These are phyloP conservation scores for Xerocomus spinulosus DNA, from an alignment of 768 basidiomycete genomes.

Conservation along the genomic window DNA sequence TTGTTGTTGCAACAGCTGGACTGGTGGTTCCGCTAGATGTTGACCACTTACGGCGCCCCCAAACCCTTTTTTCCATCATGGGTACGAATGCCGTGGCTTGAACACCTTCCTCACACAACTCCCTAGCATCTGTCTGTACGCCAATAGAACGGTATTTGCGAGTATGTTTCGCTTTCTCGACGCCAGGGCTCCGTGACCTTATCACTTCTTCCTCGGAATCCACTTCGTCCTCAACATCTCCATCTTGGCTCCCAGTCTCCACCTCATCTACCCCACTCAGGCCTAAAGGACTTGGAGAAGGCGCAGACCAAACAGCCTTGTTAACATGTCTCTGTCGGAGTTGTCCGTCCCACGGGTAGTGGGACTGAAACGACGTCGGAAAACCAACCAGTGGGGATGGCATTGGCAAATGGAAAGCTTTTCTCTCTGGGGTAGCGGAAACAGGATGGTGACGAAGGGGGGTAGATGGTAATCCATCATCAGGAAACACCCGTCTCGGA, in stretches of 20 bases:
- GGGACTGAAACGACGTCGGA: slow-evolving; percentile 57
- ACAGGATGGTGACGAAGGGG: slow-evolving; percentile 31
- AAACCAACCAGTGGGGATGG: slow-evolving; percentile 41
- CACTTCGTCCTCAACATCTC: slow-evolving; percentile 74
- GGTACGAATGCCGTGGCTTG: slow-evolving; percentile 43
- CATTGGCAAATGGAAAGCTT: slow-evolving; percentile 20
- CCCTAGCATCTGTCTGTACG: slow-evolving; percentile 62
- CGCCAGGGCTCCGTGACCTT: slow-evolving; percentile 35
- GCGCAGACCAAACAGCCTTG: slow-evolving; percentile 49
- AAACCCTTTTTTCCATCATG: slow-evolving; percentile 14
- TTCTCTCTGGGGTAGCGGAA: slow-evolving; percentile 27
- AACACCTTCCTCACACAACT: slow-evolving; percentile 51
- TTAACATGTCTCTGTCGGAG: slow-evolving; percentile 75
- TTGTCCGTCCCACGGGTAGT: slow-evolving; percentile 84
- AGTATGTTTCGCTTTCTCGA: slow-evolving; percentile 14
- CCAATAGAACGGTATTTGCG: slow-evolving; percentile 60
- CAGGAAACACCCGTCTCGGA: slow-evolving; percentile 72
- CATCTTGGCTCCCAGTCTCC: slow-evolving; percentile 75
- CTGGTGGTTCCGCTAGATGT: slow-evolving; percentile 7
- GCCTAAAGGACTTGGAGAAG: slow-evolving; percentile 34
- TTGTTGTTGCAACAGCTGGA: slow-evolving; percentile 1
- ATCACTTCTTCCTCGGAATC: slow-evolving; percentile 46
- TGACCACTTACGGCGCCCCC: no score
- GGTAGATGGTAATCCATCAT: slow-evolving; percentile 48
- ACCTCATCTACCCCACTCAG: slow-evolving; percentile 33